Evolutionary conservation across 495 filamentous ascomycete species (phyloP).

Genomic region (Talaromyces adpressus): DNA sequence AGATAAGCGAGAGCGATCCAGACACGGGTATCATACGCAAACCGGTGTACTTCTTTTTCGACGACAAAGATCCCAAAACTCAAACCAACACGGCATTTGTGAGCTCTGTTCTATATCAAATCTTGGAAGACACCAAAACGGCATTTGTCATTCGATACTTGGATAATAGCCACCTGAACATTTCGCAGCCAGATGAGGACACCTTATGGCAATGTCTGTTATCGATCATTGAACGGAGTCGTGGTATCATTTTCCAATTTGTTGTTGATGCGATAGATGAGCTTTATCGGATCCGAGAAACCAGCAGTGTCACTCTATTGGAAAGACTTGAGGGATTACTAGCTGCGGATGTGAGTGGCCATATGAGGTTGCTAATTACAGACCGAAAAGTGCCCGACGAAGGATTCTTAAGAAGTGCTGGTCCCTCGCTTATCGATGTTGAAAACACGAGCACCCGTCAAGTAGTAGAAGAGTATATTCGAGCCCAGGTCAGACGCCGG

Average conservation of each 20-base stretch:
- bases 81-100: background rate
- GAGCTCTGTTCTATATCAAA: background rate
- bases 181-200: background rate
- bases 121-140: background rate
- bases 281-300: background rate
- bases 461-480: constrained; percentile 1
- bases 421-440: background rate
- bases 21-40: background rate
- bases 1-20: background rate
- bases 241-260: background rate
- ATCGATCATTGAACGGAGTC: background rate
- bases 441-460: background rate
- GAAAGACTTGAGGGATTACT: background rate
- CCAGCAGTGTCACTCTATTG: background rate
- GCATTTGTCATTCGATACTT: background rate
- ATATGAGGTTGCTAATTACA: background rate
- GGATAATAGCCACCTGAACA: background rate
- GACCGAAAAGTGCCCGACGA: background rate
- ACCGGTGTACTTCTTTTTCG: background rate
- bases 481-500: background rate
- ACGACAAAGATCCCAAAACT: background rate
- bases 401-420: background rate
- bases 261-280: background rate
- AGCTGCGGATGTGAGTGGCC: background rate
- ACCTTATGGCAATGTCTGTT: background rate